Evolutionary conservation across 106 monocot genomes (phyloP).

Genomic region (Agapanthus africanus): DNA sequence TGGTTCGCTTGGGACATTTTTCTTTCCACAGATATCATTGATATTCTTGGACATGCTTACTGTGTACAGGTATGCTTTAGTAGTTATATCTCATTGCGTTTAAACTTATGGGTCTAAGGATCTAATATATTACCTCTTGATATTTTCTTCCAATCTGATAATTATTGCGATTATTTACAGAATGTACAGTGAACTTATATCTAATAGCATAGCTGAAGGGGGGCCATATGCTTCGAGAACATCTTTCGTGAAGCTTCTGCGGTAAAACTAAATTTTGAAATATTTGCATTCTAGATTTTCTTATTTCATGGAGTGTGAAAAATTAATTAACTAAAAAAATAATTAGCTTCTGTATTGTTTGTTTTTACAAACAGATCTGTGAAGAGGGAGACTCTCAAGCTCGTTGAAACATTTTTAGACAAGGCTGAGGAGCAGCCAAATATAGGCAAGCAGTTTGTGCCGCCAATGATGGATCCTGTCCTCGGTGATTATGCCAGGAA

Average conservation of each 20-base stretch:
- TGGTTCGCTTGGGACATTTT: slow-evolving; percentile 75
- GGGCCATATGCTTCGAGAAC: slow-evolving; percentile 94
- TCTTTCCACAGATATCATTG: slow-evolving; percentile 86
- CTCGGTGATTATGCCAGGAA: slow-evolving; percentile 98
- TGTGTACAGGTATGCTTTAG: slow-evolving; percentile 62
- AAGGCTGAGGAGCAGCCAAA: slow-evolving; percentile 90
- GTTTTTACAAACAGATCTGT: slow-evolving; percentile 61
- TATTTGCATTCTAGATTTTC: background rate
- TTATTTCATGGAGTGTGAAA: background rate
- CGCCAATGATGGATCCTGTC: slow-evolving; percentile 98
- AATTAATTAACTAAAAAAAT: background rate
- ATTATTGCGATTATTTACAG: slow-evolving; percentile 28
- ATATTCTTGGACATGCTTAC: slow-evolving; percentile 99
- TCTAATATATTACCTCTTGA: background rate
- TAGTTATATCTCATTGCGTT: background rate
- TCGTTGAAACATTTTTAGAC: slow-evolving; percentile 96
- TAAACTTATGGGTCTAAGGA: background rate
- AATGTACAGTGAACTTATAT: slow-evolving; percentile 99
- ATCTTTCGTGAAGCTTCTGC: slow-evolving; percentile 89
- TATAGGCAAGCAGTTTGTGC: slow-evolving; percentile 95
- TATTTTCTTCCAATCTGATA: background rate
- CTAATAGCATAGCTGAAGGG: slow-evolving; percentile 87
- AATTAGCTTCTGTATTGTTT: background rate
- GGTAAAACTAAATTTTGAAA: slow-evolving; percentile 25
- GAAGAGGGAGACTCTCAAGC: slow-evolving; percentile 91